A percentile compares a stretch with the other conserved stretches of the same genome.
Evolutionary conservation across 805 yeast genomes (phyloP).

Genomic region (Starmera amethionina): DNA sequence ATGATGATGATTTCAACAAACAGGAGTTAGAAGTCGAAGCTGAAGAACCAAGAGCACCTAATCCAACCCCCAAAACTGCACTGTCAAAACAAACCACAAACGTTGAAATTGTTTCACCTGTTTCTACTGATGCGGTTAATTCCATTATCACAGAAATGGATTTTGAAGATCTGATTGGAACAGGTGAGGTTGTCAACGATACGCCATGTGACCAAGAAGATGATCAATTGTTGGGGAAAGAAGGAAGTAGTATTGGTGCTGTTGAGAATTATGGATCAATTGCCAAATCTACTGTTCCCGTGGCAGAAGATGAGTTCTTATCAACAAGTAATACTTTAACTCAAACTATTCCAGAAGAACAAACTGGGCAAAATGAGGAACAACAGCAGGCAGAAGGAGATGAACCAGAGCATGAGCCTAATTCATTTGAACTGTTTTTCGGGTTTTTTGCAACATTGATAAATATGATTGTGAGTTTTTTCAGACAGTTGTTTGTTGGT

Average conservation of each 20-base stretch:
- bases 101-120: not conserved
- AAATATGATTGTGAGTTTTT: no score
- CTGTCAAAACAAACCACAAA: not conserved
- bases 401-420: not conserved
- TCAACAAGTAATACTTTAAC: not conserved
- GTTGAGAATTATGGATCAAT: not conserved
- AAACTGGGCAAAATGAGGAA: no score
- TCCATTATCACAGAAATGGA: not conserved
- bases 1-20: not conserved
- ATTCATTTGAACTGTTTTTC: not conserved
- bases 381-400: not conserved
- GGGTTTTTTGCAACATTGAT: not conserved
- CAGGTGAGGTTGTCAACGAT: no score
- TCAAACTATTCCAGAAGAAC: not conserved
- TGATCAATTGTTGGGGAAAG: no score
- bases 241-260: not conserved
- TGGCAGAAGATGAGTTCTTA: not conserved
- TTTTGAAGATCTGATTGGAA: no score
- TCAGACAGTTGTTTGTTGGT: no score
- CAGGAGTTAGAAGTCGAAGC: not conserved
- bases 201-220: no score
- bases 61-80: conserved; percentile 14
- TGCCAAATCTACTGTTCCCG: not conserved
- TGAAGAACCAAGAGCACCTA: conserved; percentile 20
- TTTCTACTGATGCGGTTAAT: not conserved